These are phyloP conservation scores for Moesziomyces parantarcticus DNA, from an alignment of 1,284 basidiomycete species.

Conservation along the genomic window DNA sequence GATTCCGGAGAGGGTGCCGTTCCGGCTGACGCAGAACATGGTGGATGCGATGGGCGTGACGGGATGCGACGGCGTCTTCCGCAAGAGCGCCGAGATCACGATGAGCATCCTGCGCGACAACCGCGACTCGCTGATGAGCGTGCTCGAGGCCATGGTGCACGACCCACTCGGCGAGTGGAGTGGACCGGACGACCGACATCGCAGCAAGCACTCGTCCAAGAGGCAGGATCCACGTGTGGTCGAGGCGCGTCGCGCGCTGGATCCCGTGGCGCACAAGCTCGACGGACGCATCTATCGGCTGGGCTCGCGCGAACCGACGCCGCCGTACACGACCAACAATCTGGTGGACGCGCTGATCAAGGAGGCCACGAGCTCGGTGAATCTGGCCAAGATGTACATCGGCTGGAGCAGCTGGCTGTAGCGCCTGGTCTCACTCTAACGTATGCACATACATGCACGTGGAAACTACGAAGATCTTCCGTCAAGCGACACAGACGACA, in stretches of 20 bases:
- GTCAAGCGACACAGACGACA: no score
- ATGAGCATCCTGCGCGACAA: slow-evolving; percentile 88
- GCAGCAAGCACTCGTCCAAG: slow-evolving; percentile 30
- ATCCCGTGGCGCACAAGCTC: slow-evolving; percentile 63
- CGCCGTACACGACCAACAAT: slow-evolving; percentile 61
- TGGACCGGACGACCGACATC: slow-evolving; percentile 70
- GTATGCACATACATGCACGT: no score
- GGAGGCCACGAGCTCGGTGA: slow-evolving; percentile 58
- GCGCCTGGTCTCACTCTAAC: background rate
- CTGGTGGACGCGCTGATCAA: slow-evolving; percentile 66
- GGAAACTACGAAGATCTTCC: no score
- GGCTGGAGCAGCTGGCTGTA: slow-evolving; percentile 59
- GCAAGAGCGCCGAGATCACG: slow-evolving; percentile 90
- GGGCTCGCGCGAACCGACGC: slow-evolving; percentile 43
- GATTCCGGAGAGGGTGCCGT: slow-evolving; percentile 91
- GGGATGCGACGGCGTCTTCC: slow-evolving; percentile 92
- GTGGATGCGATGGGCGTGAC: slow-evolving; percentile 93
- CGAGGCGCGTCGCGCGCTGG: slow-evolving; percentile 61
- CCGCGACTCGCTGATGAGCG: slow-evolving; percentile 93
- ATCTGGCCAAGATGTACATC: slow-evolving; percentile 64
- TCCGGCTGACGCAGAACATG: slow-evolving; percentile 93
- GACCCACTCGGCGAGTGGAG: slow-evolving; percentile 98
- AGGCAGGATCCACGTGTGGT: slow-evolving; percentile 53
- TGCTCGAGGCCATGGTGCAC: slow-evolving; percentile 96
- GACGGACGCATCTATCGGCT: slow-evolving; percentile 56